Percentiles rank a stretch among this genome's conserved stretches.
These are phyloP conservation scores for Neurospora tetrasperma DNA, from an alignment of 495 filamentous ascomycete genomes.

Conservation along the genomic window DNA sequence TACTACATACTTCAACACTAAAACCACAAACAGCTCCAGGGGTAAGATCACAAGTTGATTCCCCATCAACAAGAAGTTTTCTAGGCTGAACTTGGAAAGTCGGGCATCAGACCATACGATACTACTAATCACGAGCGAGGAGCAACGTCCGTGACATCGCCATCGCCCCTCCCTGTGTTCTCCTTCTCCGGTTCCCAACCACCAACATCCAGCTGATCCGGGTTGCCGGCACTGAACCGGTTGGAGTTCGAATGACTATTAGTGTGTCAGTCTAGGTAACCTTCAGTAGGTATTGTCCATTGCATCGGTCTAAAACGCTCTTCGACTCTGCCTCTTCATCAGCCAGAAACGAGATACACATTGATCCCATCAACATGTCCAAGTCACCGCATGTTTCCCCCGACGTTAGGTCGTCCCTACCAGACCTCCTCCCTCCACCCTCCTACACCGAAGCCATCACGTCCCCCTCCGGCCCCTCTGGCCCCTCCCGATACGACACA, in stretches of 20 bases:
- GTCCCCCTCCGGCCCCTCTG: not conserved
- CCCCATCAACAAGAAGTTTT: not conserved
- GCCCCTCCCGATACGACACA: not conserved
- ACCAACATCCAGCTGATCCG: not conserved
- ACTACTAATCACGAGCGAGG: not conserved
- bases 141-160: not conserved
- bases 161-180: not conserved
- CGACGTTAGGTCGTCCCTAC: not conserved
- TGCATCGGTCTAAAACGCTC: not conserved
- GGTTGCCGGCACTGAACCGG: not conserved
- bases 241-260: not conserved
- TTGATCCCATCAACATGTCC: not conserved
- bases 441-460: constrained; percentile 23
- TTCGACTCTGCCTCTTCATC: not conserved
- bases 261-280: no score
- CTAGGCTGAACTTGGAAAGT: not conserved
- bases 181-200: not conserved
- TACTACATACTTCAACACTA: not conserved
- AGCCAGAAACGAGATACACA: not conserved
- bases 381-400: not conserved
- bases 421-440: constrained; percentile 17
- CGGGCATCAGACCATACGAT: not conserved
- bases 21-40: not conserved
- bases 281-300: not conserved
- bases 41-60: not conserved